phyloP scores from a whole-genome alignment of 2,329 filamentous ascomycete genomes.

The Epichloe amarillans region DNA sequence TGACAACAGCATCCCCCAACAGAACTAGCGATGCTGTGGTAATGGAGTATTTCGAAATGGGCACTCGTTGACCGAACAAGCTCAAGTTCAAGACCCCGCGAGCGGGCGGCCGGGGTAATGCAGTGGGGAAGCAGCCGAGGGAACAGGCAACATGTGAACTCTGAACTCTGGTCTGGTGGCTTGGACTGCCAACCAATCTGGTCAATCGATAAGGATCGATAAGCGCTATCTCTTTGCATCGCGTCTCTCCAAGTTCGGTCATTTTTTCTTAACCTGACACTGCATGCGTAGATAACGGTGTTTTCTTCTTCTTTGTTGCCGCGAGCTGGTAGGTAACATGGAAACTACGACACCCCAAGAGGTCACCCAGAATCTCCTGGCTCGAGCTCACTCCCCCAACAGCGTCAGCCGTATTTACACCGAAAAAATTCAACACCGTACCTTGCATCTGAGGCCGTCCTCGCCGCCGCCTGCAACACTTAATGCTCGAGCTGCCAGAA shows the following conservation, averaged over 20 bases:
- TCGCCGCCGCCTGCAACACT: slow-evolving; percentile 45
- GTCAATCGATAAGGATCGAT: background rate
- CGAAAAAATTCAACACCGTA: slow-evolving; percentile 72
- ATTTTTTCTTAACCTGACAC: no score
- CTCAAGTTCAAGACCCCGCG: background rate
- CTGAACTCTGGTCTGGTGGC: background rate
- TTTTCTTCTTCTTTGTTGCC: background rate
- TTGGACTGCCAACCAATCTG: background rate
- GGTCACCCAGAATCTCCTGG: slow-evolving; percentile 52
- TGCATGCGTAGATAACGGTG: no score
- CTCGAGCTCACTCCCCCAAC: slow-evolving; percentile 65
- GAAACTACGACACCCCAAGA: slow-evolving; percentile 18
- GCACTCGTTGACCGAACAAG: background rate
- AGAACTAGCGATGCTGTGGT: background rate
- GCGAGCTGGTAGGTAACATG: slow-evolving; percentile 15
- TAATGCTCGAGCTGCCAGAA: slow-evolving; percentile 44
- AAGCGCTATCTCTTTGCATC: no score
- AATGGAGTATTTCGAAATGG: background rate
- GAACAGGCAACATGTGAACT: slow-evolving; percentile 4
- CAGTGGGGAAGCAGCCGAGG: slow-evolving; percentile 2
- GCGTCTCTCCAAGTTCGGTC: no score
- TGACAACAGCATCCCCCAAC: background rate
- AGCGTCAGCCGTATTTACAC: slow-evolving; percentile 58
- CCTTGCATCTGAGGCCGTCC: slow-evolving; percentile 64
- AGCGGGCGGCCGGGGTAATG: background rate